Base-by-base conservation (phyloP, 2,329 filamentous ascomycete species). In the Aspergillus phoenicis region DNA sequence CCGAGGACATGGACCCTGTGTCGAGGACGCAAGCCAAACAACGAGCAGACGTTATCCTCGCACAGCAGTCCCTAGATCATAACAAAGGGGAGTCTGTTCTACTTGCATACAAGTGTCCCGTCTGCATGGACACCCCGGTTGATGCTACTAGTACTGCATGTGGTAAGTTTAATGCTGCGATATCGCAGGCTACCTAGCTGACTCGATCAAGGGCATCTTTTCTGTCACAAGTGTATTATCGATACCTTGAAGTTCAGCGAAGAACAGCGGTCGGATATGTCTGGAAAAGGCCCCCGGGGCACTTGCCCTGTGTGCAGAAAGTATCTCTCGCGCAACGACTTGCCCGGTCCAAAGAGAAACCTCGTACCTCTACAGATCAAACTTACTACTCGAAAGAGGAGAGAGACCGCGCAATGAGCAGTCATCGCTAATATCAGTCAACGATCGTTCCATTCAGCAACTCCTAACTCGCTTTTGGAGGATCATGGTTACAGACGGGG, bases 141-240 rank as follows among this genome's bases (percentile, higher is more conserved):
- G 81, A 88, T 69, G 80, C 86, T 8, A 87, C 86, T 2, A 83
- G 81, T 3, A 88, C 86, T 2, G 73, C 80, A 22, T 89, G 86
- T 68, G 86, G 85, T 87, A 78, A 58, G 82, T 77, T 22, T 28
- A 13, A 20, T 10, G 38, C 13, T 43, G 2, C 17, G 2, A 20
- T 2, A 47, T 8, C 8, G 10, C 8, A 15, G 15, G 52, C 30
- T 17, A 61, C 26, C 51, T 45, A 60, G 41, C 59, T 66, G 17
- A 68, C 47, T 38, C 10, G 17, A 8, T 28, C 8, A 59, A 87
- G 85, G 86, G 0, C 86, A 89, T 68, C 77, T 88, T 24, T 88
- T 88, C 72, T 89, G 86, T 70, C 85, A 88, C 66, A 82, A 83
- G 38, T 89, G 86, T 66, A 82, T 89, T 45, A 81, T 84, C 54